Conservation (phyloP, 768 basidiomycete genomes). For the Rhodosporidiobolus sp. region DNA sequence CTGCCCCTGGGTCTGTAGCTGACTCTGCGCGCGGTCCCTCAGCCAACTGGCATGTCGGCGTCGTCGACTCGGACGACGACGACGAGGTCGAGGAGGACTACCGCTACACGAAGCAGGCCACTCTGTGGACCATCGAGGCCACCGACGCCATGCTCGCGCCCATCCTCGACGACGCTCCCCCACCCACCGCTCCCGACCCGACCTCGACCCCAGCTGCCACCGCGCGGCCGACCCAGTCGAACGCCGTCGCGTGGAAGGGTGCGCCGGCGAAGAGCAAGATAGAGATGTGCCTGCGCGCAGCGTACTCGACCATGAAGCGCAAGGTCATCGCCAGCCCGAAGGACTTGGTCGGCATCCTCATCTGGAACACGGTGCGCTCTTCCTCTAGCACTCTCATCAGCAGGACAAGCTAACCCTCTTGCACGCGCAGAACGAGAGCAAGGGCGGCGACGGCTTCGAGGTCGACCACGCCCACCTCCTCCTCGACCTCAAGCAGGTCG, state of each 20-base stretch:
- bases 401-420: constrained; percentile 43
- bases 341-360: constrained; percentile 81
- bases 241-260: constrained; percentile 56
- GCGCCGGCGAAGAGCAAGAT: constrained; percentile 65
- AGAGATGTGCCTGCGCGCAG: constrained; percentile 73
- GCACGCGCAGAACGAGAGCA: constrained; percentile 1
- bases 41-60: background rate
- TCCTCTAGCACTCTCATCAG: constrained; percentile 45
- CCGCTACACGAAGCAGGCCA: constrained; percentile 67
- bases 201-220: constrained; percentile 5
- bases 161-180: constrained; percentile 54
- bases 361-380: constrained; percentile 82
- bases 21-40: background rate
- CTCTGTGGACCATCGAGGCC: constrained; percentile 93
- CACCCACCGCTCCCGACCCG: background rate
- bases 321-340: constrained; percentile 85
- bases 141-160: constrained; percentile 80
- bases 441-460: constrained; percentile 47
- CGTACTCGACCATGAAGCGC: constrained; percentile 79
- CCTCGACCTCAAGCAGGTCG: constrained; percentile 72
- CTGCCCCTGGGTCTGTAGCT: constrained; percentile 51
- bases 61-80: constrained; percentile 17
- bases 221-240: background rate
- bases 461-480: constrained; percentile 71
- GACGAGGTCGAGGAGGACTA: constrained; percentile 26